Evolutionary conservation across 257 asterid species (phyloP).

Genomic region (Nicotiana undulata): DNA sequence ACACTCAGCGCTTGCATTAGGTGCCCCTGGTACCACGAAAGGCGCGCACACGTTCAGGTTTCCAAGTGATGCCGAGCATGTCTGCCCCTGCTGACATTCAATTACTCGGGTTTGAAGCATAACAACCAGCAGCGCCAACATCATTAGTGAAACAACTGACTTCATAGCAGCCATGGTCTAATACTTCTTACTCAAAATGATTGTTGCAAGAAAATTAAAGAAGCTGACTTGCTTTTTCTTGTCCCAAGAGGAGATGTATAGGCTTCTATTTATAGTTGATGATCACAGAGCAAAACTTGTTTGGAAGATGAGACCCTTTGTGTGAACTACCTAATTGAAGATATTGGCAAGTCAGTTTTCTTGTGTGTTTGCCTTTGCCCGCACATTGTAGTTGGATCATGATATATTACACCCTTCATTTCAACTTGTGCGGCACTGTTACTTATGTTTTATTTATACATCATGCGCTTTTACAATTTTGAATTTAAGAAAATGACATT

Average conservation of each 20-base stretch:
- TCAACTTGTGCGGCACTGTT: neutral
- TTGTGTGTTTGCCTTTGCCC: neutral
- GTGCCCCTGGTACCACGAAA: conserved; percentile 5
- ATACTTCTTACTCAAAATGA: neutral
- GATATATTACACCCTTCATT: neutral
- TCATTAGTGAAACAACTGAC: neutral
- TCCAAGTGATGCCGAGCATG: conserved; percentile 33
- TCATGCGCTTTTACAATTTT: too few species aligned
- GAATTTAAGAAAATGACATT: too few species aligned
- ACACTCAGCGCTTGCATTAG: conserved; percentile 27
- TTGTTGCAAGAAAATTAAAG: neutral
- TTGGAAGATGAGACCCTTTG: neutral
- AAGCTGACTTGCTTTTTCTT: neutral
- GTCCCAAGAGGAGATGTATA: neutral
- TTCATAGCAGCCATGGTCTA: neutral
- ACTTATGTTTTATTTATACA: too few species aligned
- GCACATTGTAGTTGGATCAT: neutral
- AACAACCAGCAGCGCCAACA: conserved; percentile 8
- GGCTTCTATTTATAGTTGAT: neutral
- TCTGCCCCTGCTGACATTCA: conserved; percentile 21
- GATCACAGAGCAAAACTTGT: neutral
- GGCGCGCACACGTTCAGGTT: conserved; percentile 10
- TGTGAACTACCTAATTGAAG: conserved; percentile 27
- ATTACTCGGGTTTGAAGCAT: conserved; percentile 13
- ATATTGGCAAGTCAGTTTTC: neutral